These are phyloP conservation scores for Blastomyces parvus DNA, from an alignment of 2,329 filamentous ascomycete species.

Conservation along the genomic window DNA sequence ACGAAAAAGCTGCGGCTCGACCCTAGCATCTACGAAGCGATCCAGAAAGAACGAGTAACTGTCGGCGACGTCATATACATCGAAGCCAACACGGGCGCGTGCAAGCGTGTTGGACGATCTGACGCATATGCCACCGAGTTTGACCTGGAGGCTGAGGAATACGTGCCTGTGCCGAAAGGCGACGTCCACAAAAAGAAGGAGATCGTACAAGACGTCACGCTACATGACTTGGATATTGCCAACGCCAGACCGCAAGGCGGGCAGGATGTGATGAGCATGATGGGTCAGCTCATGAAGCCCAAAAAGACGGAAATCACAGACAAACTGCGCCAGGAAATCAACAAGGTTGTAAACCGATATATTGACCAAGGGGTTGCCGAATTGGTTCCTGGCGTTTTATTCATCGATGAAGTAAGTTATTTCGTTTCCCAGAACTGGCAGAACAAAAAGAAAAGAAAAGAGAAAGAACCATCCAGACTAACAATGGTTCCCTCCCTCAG, in stretches of 20 bases:
- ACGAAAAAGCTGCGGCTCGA: constrained; percentile 97
- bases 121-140: constrained; percentile 98
- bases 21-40: constrained; percentile 97
- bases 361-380: constrained; percentile 98
- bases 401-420: constrained; percentile 81
- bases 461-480: constrained; percentile 10
- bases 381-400: constrained; percentile 92
- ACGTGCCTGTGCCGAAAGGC: constrained; percentile 96
- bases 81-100: constrained; percentile 95
- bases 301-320: constrained; percentile 99
- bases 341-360: constrained; percentile 98
- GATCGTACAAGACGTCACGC: constrained; percentile 94
- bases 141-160: constrained; percentile 96
- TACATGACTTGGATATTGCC: constrained; percentile 92
- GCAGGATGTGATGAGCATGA: constrained; percentile 99
- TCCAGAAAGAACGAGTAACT: constrained; percentile 94
- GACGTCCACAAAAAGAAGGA: constrained; percentile 99
- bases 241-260: constrained; percentile 92
- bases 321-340: constrained; percentile 90
- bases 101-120: constrained; percentile 90
- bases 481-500: constrained; percentile 37
- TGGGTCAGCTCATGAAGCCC: constrained; percentile 99
- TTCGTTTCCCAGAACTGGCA: background rate
- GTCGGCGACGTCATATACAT: constrained; percentile 98
- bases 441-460: constrained; percentile 1